Evolutionary conservation across 2,329 filamentous ascomycete genomes (phyloP).

Genomic region (Phialophora expanda): DNA sequence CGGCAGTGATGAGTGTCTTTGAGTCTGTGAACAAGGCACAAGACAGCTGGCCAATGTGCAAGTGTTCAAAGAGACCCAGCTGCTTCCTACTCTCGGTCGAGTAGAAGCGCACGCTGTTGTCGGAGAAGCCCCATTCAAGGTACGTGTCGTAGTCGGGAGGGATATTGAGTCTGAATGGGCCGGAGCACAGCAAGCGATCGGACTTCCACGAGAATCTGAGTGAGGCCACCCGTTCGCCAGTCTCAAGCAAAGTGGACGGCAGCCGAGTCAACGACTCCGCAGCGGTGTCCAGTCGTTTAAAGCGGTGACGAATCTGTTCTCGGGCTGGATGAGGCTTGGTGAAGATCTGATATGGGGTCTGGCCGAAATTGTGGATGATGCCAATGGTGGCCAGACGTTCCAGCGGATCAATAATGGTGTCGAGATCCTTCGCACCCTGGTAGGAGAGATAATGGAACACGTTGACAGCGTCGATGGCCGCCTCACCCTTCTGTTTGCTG

Average conservation of each 20-base stretch:
- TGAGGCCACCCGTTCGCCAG: conserved; percentile 78
- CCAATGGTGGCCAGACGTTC: conserved; percentile 88
- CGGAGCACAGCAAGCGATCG: conserved; percentile 81
- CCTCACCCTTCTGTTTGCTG: conserved; percentile 89
- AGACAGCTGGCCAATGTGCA: conserved; percentile 89
- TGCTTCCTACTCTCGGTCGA: conserved; percentile 80
- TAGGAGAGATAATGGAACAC: conserved; percentile 97
- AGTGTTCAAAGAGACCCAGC: conserved; percentile 87
- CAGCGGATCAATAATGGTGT: conserved; percentile 85
- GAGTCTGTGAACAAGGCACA: conserved; percentile 85
- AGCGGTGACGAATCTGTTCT: conserved; percentile 69
- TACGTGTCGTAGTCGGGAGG: conserved; percentile 87
- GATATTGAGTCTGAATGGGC: conserved; percentile 83
- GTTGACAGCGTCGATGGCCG: conserved; percentile 87
- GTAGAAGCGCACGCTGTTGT: conserved; percentile 91
- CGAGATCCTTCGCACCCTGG: conserved; percentile 88
- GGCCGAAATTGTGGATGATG: conserved; percentile 98
- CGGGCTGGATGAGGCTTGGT: conserved; percentile 76
- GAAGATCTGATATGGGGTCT: conserved; percentile 96
- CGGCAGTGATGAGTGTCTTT: conserved; percentile 86
- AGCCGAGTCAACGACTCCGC: conserved; percentile 77
- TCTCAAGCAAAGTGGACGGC: conserved; percentile 69
- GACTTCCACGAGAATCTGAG: conserved; percentile 78
- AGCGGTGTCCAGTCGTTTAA: conserved; percentile 75
- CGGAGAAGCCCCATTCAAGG: conserved; percentile 94